Conservation (phyloP, 2,329 filamentous ascomycete species). For the Xylaria sp. region DNA sequence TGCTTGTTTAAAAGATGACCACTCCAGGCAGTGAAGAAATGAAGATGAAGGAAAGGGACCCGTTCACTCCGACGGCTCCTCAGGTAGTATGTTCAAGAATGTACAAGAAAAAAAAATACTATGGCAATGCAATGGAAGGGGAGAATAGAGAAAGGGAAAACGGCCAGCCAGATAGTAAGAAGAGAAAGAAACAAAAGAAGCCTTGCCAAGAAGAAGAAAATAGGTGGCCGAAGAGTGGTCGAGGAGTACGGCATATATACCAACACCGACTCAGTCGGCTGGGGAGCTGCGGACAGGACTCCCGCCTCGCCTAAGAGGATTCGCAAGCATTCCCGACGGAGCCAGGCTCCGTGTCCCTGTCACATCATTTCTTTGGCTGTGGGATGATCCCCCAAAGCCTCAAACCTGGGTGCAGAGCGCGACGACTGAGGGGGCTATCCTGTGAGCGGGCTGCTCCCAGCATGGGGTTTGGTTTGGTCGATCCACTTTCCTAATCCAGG, state of each 20-base stretch:
- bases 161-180: conserved; percentile 30
- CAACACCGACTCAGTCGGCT: conserved; percentile 1
- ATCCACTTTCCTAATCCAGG: conserved; percentile 22
- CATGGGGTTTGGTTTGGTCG: conserved; percentile 5
- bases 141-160: conserved; percentile 11
- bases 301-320: background rate
- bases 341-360: conserved; percentile 21
- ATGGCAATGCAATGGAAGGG: conserved; percentile 9
- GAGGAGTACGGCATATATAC: conserved; percentile 32
- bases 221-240: background rate
- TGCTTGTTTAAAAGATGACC: conserved; percentile 34
- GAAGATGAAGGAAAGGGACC: conserved; percentile 3
- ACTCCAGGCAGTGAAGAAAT: conserved; percentile 46
- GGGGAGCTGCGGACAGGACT: background rate
- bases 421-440: conserved; percentile 9
- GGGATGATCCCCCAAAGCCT: conserved; percentile 22
- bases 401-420: conserved; percentile 20
- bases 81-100: conserved; percentile 5
- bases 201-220: conserved; percentile 24
- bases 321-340: conserved; percentile 11
- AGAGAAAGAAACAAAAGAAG: conserved; percentile 29
- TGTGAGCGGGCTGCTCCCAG: background rate
- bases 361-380: conserved; percentile 22
- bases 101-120: conserved; percentile 29
- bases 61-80: background rate